Conservation (phyloP, 2,329 filamentous ascomycete genomes). For the Hymenoscyphus linearis region DNA sequence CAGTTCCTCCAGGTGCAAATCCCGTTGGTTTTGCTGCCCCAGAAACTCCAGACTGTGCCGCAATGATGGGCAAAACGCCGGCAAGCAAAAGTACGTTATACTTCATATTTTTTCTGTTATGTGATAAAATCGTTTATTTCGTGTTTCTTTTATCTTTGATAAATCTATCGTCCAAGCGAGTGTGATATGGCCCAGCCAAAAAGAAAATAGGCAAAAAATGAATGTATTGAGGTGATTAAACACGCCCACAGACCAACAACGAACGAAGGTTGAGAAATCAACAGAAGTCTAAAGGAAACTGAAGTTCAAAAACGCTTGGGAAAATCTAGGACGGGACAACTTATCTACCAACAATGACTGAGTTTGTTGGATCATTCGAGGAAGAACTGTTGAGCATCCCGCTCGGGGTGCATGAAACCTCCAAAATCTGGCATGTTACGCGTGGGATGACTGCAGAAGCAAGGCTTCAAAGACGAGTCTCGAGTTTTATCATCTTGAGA, state of each 20-base stretch:
- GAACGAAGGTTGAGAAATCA: neutral
- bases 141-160: neutral
- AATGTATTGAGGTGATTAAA: neutral
- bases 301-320: neutral
- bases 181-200: slow-evolving; percentile 1
- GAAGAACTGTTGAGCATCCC: neutral
- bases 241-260: neutral
- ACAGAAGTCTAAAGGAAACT: neutral
- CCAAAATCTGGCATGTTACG: neutral
- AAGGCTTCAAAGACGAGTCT: neutral
- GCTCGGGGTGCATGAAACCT: neutral
- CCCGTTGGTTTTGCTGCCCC: neutral
- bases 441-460: neutral
- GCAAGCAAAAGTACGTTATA: neutral
- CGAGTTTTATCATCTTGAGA: neutral
- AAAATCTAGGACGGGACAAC: neutral
- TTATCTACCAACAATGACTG: neutral
- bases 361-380: neutral
- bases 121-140: neutral
- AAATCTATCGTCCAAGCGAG: neutral
- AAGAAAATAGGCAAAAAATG: neutral
- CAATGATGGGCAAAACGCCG: neutral
- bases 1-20: neutral
- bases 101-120: neutral
- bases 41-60: neutral